Conservation (phyloP, 345 rosid genomes). For the Brassica rapa region DNA sequence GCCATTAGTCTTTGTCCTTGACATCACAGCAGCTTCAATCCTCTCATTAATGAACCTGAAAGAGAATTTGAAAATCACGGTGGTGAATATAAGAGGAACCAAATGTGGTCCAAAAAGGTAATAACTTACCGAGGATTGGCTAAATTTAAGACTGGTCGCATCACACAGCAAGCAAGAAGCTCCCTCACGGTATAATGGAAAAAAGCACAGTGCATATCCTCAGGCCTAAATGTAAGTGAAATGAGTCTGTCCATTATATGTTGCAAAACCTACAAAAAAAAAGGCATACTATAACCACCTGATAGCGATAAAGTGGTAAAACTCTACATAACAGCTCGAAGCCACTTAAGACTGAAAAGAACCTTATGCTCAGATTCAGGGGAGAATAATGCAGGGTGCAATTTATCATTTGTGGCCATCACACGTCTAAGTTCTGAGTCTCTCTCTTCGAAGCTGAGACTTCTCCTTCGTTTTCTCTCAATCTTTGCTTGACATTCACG, state of each 20-base stretch:
- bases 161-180: constrained; percentile 92
- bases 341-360: constrained; percentile 26
- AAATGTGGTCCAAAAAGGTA: constrained; percentile 17
- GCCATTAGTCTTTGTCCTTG: constrained; percentile 58
- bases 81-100: constrained; percentile 15
- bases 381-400: constrained; percentile 95
- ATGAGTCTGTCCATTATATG: constrained; percentile 84
- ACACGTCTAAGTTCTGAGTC: constrained; percentile 65
- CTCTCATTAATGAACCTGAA: constrained; percentile 89
- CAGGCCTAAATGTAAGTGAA: constrained; percentile 74
- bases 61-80: constrained; percentile 23
- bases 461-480: constrained; percentile 51
- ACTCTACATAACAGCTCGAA: background rate
- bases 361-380: constrained; percentile 96
- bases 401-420: constrained; percentile 72
- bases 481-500: constrained; percentile 75
- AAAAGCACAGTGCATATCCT: constrained; percentile 81
- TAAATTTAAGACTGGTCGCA: constrained; percentile 86
- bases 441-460: constrained; percentile 56
- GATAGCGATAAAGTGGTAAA: constrained; percentile 11
- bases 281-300: background rate
- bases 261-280: constrained; percentile 75
- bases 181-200: constrained; percentile 80
- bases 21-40: constrained; percentile 69
- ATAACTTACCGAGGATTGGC: constrained; percentile 77